These are phyloP conservation scores for Lipomyces orientalis DNA, from an alignment of 805 yeast species.

Conservation along the genomic window DNA sequence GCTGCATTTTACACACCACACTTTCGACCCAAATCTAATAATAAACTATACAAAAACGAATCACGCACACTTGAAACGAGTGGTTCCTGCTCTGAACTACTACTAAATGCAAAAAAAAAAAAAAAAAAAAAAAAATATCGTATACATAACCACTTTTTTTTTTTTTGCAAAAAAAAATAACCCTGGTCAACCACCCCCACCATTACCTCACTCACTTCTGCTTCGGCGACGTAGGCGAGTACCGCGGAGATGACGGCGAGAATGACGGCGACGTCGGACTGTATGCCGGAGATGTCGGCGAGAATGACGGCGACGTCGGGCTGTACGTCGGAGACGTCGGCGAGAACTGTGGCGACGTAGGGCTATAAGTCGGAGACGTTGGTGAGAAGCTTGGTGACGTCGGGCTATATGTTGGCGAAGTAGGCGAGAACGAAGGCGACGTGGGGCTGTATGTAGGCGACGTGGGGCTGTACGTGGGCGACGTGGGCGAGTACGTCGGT, in stretches of 20 bases:
- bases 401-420: conserved; percentile 70
- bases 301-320: conserved; percentile 74
- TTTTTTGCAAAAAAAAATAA: neutral
- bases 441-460: conserved; percentile 83
- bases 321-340: conserved; percentile 88
- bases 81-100: too few relatives aligned
- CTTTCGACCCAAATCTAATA: too few relatives aligned
- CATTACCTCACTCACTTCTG: conserved; percentile 37
- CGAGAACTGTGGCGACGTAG: conserved; percentile 71
- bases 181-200: neutral
- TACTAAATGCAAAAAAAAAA: too few relatives aligned
- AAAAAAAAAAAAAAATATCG: neutral
- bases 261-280: conserved; percentile 77
- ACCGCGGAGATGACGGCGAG: conserved; percentile 71
- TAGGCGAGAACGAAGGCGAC: conserved; percentile 78
- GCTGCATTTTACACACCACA: too few relatives aligned
- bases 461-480: conserved; percentile 76
- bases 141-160: neutral
- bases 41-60: too few relatives aligned
- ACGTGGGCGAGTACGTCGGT: conserved; percentile 68
- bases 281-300: conserved; percentile 68
- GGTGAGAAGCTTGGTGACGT: conserved; percentile 74
- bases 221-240: conserved; percentile 66
- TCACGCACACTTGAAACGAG: too few relatives aligned
- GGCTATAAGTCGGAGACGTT: conserved; percentile 72